Evolutionary conservation across 495 filamentous ascomycete species (phyloP).

Genomic region (Chaetomidium leptoderma): DNA sequence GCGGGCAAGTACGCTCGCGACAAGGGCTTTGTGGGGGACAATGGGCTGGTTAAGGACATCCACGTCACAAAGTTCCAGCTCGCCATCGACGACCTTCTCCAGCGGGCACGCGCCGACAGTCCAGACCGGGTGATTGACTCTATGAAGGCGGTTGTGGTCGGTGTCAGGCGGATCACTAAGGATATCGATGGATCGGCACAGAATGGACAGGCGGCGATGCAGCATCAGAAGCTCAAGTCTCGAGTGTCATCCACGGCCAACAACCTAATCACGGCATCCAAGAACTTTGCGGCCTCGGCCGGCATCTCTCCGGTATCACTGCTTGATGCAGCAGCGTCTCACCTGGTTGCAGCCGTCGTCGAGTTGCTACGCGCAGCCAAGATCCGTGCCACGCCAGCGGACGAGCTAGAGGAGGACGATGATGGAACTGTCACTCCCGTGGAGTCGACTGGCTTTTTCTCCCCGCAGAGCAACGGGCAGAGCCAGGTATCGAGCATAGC

Average conservation of each 20-base stretch:
- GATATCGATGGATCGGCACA: slow-evolving; percentile 62
- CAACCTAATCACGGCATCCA: slow-evolving; percentile 88
- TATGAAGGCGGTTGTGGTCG: slow-evolving; percentile 76
- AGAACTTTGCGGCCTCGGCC: slow-evolving; percentile 74
- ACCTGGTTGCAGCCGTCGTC: slow-evolving; percentile 78
- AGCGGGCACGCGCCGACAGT: slow-evolving; percentile 65
- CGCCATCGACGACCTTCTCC: slow-evolving; percentile 88
- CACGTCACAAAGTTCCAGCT: slow-evolving; percentile 95
- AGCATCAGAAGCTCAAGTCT: slow-evolving; percentile 64
- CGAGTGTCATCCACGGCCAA: slow-evolving; percentile 87
- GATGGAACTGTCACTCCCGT: slow-evolving; percentile 55
- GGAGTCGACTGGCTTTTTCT: slow-evolving; percentile 52
- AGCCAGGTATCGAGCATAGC: slow-evolving; percentile 30
- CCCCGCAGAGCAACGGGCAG: slow-evolving; percentile 40
- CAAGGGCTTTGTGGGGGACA: slow-evolving; percentile 62
- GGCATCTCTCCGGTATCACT: slow-evolving; percentile 94
- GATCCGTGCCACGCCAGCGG: slow-evolving; percentile 67
- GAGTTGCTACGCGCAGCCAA: slow-evolving; percentile 80
- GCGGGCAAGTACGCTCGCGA: slow-evolving; percentile 60
- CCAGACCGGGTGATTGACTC: slow-evolving; percentile 67
- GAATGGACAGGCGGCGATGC: slow-evolving; percentile 42
- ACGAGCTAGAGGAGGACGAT: slow-evolving; percentile 72
- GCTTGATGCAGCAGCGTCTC: slow-evolving; percentile 91
- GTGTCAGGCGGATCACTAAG: slow-evolving; percentile 73
- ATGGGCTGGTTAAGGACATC: slow-evolving; percentile 81